These are phyloP conservation scores for Isabelozyma pseudorhagii DNA, from an alignment of 805 yeast species.

Conservation along the genomic window DNA sequence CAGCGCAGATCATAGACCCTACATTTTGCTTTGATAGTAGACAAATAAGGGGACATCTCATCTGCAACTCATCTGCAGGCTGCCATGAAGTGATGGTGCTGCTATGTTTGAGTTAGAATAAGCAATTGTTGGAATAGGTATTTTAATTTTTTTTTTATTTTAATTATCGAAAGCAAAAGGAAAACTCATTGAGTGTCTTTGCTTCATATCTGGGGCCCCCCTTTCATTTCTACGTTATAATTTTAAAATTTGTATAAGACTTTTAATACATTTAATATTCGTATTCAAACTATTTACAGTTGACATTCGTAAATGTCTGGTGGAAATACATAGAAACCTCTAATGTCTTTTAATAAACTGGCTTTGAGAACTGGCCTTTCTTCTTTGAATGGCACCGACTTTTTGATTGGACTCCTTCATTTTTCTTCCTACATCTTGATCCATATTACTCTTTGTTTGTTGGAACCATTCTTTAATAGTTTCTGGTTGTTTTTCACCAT, in stretches of 20 bases:
- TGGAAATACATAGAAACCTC: neutral
- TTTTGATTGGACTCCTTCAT: slow-evolving; percentile 34
- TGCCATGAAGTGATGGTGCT: too few relatives aligned
- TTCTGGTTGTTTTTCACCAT: slow-evolving; percentile 24
- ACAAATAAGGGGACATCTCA: too few relatives aligned
- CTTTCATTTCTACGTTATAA: neutral
- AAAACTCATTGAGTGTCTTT: too few relatives aligned
- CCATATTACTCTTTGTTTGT: slow-evolving; percentile 27
- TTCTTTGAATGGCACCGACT: slow-evolving; percentile 34
- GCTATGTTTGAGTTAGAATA: too few relatives aligned
- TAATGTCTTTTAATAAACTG: slow-evolving; percentile 41
- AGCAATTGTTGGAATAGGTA: too few relatives aligned
- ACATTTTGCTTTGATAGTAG: too few relatives aligned
- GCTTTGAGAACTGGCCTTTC: slow-evolving; percentile 24
- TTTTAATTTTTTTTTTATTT: too few relatives aligned
- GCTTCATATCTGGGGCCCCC: too few relatives aligned
- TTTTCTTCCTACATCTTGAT: slow-evolving; percentile 29
- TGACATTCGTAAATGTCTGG: neutral
- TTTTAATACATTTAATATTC: neutral
- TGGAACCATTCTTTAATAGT: slow-evolving; percentile 37
- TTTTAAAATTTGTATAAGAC: neutral
- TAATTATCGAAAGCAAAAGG: too few relatives aligned
- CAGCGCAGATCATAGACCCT: neutral
- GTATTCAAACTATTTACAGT: neutral
- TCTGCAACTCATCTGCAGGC: too few relatives aligned